phyloP scores from a whole-genome alignment of 1,139 yeast species.

The Pichia sp. region DNA sequence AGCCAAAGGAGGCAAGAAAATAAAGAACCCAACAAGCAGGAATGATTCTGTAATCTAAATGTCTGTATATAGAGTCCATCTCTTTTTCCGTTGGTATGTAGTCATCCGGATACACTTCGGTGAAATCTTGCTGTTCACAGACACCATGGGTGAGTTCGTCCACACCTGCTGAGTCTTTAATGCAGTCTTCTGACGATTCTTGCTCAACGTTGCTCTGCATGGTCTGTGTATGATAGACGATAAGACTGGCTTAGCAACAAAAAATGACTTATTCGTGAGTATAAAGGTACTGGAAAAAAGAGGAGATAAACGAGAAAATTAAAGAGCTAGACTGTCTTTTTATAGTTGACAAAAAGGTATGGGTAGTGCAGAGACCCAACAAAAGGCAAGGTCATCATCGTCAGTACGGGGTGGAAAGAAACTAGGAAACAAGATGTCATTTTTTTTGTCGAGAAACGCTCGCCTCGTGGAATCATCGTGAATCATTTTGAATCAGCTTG shows the following conservation, averaged over 20 bases:
- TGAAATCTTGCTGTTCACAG: neutral
- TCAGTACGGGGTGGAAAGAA: neutral
- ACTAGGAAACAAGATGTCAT: neutral
- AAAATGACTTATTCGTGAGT: too few relatives aligned
- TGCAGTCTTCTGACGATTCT: neutral
- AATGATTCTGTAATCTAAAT: constrained; percentile 65
- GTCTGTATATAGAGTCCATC: constrained; percentile 59
- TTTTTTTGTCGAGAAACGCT: constrained; percentile 1
- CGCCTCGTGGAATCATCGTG: constrained; percentile 2
- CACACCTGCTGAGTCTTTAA: neutral
- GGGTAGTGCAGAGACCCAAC: neutral
- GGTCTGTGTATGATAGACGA: neutral
- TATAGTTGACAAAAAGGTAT: too few relatives aligned
- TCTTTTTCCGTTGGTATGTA: constrained; percentile 31
- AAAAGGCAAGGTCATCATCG: neutral
- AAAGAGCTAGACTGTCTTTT: too few relatives aligned
- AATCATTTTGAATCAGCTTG: constrained; percentile 8
- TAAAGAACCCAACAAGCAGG: constrained; percentile 83
- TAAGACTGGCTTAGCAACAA: neutral
- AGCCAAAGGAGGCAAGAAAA: constrained; percentile 75
- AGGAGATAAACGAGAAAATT: too few relatives aligned
- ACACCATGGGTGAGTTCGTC: neutral
- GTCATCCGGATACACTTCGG: constrained; percentile 16
- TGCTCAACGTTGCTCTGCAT: neutral
- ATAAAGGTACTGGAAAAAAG: too few relatives aligned